Conservation (phyloP, 805 yeast species). For the Kuraishia hungarica region DNA sequence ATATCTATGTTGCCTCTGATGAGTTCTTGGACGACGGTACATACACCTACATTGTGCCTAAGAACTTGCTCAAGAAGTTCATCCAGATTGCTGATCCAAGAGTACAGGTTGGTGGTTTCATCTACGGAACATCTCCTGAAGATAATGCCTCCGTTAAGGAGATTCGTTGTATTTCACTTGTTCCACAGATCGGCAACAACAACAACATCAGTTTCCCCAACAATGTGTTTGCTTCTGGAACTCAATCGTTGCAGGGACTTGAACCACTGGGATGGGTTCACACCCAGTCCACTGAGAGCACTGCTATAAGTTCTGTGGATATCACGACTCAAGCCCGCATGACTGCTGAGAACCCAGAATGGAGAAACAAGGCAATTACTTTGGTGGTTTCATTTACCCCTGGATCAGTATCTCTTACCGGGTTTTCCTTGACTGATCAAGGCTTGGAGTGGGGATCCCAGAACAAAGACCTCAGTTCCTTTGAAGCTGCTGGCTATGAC, state of each 20-base stretch:
- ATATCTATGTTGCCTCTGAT: conserved; percentile 64
- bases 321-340: conserved; percentile 48
- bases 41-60: conserved; percentile 72
- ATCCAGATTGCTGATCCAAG: conserved; percentile 75
- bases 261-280: conserved; percentile 94
- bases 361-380: conserved; percentile 41
- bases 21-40: conserved; percentile 43
- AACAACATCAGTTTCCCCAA: conserved; percentile 57
- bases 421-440: conserved; percentile 47
- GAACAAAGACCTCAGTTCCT: conserved; percentile 47
- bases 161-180: conserved; percentile 61
- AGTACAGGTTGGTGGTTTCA: conserved; percentile 71
- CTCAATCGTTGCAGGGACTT: conserved; percentile 39
- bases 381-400: conserved; percentile 67
- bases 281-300: conserved; percentile 62
- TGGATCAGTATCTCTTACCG: conserved; percentile 75
- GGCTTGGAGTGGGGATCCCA: conserved; percentile 75
- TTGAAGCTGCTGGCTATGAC: conserved; percentile 60
- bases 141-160: conserved; percentile 74
- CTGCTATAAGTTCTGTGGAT: conserved; percentile 56
- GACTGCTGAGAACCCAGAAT: conserved; percentile 23
- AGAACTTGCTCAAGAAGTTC: conserved; percentile 68
- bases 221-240: conserved; percentile 24
- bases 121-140: conserved; percentile 73
- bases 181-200: conserved; percentile 80